Evolutionary conservation across 2,329 filamentous ascomycete genomes (phyloP), one percentile per base, ranked within the genome.

Genomic region (Penicillium sp.): DNA sequence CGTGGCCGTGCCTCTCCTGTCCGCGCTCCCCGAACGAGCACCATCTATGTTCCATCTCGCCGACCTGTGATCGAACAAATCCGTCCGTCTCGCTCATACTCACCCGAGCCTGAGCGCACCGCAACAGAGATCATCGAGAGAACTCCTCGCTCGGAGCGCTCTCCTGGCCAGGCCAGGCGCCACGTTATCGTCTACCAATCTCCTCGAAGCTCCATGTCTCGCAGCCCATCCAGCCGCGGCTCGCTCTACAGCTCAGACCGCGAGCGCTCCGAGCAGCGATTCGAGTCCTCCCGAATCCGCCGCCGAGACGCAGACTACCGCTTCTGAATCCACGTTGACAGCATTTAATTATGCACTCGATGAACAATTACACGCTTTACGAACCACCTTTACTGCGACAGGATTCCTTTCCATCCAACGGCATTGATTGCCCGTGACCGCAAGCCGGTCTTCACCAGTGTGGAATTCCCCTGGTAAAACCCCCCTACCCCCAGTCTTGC

Each of bases 161-260:
- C 47, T 58, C 67, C 15, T 52, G 57, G 18, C 53, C 61, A 18
- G 31, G 45, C 61, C 53, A 63, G 59, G 41, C 68, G 61, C 38
- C 69, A 64, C 38, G 59, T 67, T 28, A 72, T 72, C 43, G 57
- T 72, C 59, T 73, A 73, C 59, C 67, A 62, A 13, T 68, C 66
- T 6, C 65, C 69, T 28, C 67, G 67, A 24, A 58, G 59, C 49
- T 71, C 69, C 8, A 61, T 67, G 24, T 70, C 60, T 56, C 65
- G 70, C 12, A 69, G 69, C 34, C 69, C 69, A 10, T 62, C 66
- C 23, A 70, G 62, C 62, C 65, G 70, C 21, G 70, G 71, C 13
- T 73, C 71, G 3, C 56, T 73, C 29, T 73, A 73, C 45, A 61
- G 68, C 33, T 54, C 62, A 6, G 71, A 73, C 50, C 60, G 56